Evolutionary conservation across 2,329 filamentous ascomycete species (phyloP).

Genomic region (Aspergillus versicolor): DNA sequence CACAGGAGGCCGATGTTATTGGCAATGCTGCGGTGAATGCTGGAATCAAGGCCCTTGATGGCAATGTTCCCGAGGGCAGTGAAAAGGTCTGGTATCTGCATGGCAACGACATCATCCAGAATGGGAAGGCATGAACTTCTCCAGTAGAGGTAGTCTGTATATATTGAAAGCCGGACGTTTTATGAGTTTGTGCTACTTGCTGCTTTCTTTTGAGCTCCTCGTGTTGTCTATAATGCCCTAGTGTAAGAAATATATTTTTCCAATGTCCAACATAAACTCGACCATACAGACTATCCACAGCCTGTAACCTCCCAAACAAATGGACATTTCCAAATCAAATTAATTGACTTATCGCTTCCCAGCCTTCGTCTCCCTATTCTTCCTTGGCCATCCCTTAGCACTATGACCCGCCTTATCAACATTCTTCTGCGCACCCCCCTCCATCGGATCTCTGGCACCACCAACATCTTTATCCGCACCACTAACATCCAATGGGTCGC

Average conservation of each 20-base stretch:
- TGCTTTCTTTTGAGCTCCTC: background rate
- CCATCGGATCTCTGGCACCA: constrained; percentile 44
- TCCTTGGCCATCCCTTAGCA: constrained; percentile 36
- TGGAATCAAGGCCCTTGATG: constrained; percentile 41
- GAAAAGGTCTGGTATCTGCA: constrained; percentile 42
- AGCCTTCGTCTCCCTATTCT: constrained; percentile 28
- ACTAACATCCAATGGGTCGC: constrained; percentile 58
- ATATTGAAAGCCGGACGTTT: background rate
- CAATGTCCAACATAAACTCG: background rate
- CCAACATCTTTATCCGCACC: constrained; percentile 61
- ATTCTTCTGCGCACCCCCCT: constrained; percentile 46
- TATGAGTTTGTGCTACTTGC: no score
- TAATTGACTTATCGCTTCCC: constrained; percentile 4
- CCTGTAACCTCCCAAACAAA: background rate
- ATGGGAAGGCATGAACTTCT: constrained; percentile 15
- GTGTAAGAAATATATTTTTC: background rate
- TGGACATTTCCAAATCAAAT: background rate
- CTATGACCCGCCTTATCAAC: constrained; percentile 37
- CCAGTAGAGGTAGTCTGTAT: background rate
- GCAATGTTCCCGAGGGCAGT: constrained; percentile 37
- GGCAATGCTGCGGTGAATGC: constrained; percentile 43
- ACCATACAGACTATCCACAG: background rate
- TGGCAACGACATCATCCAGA: constrained; percentile 39
- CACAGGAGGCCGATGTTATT: constrained; percentile 73
- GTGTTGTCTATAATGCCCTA: background rate